Evolutionary conservation across 805 yeast genomes (phyloP).

Genomic region (Candida ovalis): DNA sequence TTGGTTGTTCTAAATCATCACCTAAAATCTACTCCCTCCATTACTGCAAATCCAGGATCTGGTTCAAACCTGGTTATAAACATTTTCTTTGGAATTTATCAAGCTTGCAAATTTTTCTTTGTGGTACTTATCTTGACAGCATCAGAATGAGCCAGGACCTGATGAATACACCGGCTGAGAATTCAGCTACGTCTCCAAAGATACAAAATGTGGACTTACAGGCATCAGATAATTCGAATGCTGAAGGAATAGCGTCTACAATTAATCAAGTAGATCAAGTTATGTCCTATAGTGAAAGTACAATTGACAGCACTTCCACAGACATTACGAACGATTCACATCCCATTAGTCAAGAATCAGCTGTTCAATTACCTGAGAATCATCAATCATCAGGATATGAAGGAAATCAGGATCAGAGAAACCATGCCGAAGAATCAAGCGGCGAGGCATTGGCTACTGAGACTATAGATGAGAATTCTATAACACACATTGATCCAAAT

Average conservation of each 20-base stretch:
- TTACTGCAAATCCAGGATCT: no score
- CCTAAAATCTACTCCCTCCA: no score
- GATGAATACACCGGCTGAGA: background rate
- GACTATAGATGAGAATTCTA: background rate
- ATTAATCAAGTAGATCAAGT: no score
- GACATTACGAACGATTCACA: background rate
- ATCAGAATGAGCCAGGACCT: background rate
- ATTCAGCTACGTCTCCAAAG: background rate
- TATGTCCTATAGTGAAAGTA: no score
- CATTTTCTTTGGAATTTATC: no score
- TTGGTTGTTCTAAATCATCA: no score
- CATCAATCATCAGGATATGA: background rate
- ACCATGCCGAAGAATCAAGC: background rate
- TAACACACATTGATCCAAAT: background rate
- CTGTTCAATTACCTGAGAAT: background rate
- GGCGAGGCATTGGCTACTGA: background rate
- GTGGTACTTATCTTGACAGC: background rate
- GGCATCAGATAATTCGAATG: background rate
- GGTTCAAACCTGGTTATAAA: no score
- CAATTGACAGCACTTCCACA: no score
- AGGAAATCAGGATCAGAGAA: background rate
- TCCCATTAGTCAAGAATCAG: background rate
- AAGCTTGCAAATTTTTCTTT: no score
- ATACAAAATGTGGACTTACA: background rate
- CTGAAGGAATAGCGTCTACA: no score